Percentiles rank a stretch among this genome's conserved stretches.
These are phyloP conservation scores for Hygrophila difformis DNA, from an alignment of 257 asterid genomes.

Conservation along the genomic window DNA sequence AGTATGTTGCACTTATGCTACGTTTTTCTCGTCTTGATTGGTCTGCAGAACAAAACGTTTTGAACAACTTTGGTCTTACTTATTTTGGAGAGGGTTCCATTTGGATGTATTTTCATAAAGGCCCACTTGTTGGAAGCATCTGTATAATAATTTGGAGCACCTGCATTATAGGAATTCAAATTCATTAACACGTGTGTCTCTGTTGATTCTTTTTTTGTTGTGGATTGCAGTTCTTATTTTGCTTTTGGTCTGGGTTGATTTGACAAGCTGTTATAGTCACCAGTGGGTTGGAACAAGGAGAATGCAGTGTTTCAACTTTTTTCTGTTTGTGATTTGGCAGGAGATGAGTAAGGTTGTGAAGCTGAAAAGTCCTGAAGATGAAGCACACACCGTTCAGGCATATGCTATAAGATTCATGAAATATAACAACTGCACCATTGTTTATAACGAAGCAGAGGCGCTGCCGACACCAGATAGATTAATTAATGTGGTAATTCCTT, in stretches of 20 bases:
- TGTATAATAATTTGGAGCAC: slow-evolving; percentile 2
- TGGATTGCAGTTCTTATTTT: slow-evolving; percentile 10
- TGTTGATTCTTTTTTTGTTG: neutral
- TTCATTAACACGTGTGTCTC: neutral
- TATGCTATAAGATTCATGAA: slow-evolving; percentile 67
- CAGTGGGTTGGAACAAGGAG: neutral
- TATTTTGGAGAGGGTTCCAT: neutral
- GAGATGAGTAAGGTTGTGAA: slow-evolving; percentile 33
- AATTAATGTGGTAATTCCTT: slow-evolving; percentile 38
- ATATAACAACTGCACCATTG: slow-evolving; percentile 29
- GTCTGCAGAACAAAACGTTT: too few species aligned
- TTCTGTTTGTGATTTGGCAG: slow-evolving; percentile 38
- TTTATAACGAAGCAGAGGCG: slow-evolving; percentile 33
- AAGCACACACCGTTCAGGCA: slow-evolving; percentile 36
- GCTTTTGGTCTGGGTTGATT: neutral
- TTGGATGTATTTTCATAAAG: slow-evolving; percentile 2
- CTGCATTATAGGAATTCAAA: slow-evolving; percentile 5
- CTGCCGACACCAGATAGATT: slow-evolving; percentile 60
- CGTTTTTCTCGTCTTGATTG: slow-evolving; percentile 11
- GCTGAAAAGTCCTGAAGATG: slow-evolving; percentile 28
- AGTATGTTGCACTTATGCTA: slow-evolving; percentile 4
- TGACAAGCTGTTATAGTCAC: slow-evolving; percentile 7
- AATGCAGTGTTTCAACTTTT: neutral
- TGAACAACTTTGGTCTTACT: too few species aligned
- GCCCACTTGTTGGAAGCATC: slow-evolving; percentile 1